A percentile compares a stretch with the other conserved stretches of the same genome.
phyloP scores from a whole-genome alignment of 2,329 filamentous ascomycete genomes.

The Calonectria leucothoes region DNA sequence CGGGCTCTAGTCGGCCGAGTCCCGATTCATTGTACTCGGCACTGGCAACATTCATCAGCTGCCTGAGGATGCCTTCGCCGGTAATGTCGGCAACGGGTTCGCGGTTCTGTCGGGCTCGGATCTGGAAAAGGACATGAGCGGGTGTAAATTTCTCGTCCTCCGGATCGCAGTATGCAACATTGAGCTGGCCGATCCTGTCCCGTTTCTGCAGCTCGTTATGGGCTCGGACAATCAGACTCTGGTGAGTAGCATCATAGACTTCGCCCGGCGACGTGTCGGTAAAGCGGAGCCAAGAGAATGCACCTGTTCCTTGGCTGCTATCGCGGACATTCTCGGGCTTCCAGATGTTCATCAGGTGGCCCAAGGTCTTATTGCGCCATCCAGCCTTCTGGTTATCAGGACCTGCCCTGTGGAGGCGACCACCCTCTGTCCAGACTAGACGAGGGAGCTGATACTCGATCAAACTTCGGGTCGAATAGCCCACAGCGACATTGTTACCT shows the following conservation, averaged over 20 bases:
- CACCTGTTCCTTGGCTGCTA: conserved; percentile 69
- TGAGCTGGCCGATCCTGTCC: conserved; percentile 73
- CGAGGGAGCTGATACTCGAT: conserved; percentile 88
- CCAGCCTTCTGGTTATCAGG: conserved; percentile 80
- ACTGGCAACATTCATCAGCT: conserved; percentile 83
- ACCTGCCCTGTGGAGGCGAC: conserved; percentile 79
- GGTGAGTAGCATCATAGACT: conserved; percentile 75
- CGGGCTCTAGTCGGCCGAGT: conserved; percentile 82
- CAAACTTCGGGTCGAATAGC: conserved; percentile 87
- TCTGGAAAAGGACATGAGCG: conserved; percentile 83
- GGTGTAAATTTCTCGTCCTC: conserved; percentile 74
- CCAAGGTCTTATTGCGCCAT: conserved; percentile 81
- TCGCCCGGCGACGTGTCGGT: conserved; percentile 81
- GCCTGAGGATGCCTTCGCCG: conserved; percentile 76
- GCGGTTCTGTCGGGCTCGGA: conserved; percentile 76
- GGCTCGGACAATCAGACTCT: conserved; percentile 80
- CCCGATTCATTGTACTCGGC: conserved; percentile 75
- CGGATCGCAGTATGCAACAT: conserved; percentile 76
- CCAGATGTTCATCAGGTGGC: conserved; percentile 92
- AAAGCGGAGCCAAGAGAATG: conserved; percentile 93
- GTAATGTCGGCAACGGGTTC: conserved; percentile 77
- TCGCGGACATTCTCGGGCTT: conserved; percentile 80
- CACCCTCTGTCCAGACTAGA: conserved; percentile 84
- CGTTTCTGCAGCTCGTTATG: conserved; percentile 66
- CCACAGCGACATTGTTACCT: conserved; percentile 80